phyloP scores from a whole-genome alignment of 1,284 basidiomycete species.

The Peniophora sp. region DNA sequence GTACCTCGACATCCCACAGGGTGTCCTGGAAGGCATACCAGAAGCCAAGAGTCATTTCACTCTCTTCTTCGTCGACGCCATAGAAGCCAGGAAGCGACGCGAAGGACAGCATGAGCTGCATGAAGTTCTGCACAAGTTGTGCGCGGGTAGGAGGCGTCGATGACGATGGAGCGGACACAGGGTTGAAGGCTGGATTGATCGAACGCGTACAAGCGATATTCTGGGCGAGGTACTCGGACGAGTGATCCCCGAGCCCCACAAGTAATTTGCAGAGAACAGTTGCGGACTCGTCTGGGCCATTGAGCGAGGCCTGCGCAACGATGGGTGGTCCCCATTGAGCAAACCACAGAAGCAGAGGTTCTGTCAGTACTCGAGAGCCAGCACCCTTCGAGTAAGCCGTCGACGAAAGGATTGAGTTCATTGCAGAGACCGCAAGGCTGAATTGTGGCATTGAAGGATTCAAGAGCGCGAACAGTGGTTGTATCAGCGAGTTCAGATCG shows the following conservation, averaged over 20 bases:
- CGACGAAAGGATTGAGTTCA: constrained; percentile 72
- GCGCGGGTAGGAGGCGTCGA: constrained; percentile 27
- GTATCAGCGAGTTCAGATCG: constrained; percentile 56
- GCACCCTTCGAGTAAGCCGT: constrained; percentile 68
- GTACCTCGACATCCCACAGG: constrained; percentile 61
- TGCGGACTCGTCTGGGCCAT: constrained; percentile 43
- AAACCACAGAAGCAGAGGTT: constrained; percentile 75
- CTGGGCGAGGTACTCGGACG: constrained; percentile 68
- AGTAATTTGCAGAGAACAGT: constrained; percentile 75
- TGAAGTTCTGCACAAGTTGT: constrained; percentile 61
- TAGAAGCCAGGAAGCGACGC: constrained; percentile 72
- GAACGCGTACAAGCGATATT: constrained; percentile 45
- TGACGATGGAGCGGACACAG: constrained; percentile 13
- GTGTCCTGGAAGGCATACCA: constrained; percentile 89
- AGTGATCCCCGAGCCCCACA: constrained; percentile 77
- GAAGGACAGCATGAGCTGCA: constrained; percentile 66
- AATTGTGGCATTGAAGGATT: constrained; percentile 38
- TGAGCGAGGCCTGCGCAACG: constrained; percentile 37
- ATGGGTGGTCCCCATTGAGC: constrained; percentile 47
- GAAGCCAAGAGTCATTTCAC: constrained; percentile 78
- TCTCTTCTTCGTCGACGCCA: constrained; percentile 77
- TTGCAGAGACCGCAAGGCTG: constrained; percentile 55
- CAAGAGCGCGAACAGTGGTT: constrained; percentile 54
- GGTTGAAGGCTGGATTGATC: constrained; percentile 18
- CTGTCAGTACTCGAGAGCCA: constrained; percentile 66